These are phyloP conservation scores for Capsicum chinense DNA, from an alignment of 257 asterid genomes.

Conservation along the genomic window DNA sequence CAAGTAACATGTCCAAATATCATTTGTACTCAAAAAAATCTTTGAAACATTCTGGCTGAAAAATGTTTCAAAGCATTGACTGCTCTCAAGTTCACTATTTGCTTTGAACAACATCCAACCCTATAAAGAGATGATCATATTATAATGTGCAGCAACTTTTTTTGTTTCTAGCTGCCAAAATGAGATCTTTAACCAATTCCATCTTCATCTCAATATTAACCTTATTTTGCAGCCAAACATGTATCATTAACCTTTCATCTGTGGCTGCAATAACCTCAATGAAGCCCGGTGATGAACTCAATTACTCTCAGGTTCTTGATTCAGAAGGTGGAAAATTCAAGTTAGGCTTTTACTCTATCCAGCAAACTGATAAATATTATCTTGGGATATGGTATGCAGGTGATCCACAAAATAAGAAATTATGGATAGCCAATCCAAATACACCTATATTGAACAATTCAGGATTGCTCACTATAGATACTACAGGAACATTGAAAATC, in stretches of 20 bases:
- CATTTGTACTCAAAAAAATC: not conserved
- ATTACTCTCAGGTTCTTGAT: constrained; percentile 16
- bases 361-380: not conserved
- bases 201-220: not conserved
- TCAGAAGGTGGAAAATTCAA: not conserved
- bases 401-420: not conserved
- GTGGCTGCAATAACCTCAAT: constrained; percentile 26
- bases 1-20: not conserved
- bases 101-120: not conserved
- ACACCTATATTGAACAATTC: constrained; percentile 21
- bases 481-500: constrained; percentile 24
- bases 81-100: not conserved
- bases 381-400: constrained; percentile 26
- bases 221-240: not conserved
- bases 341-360: not conserved
- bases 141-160: not conserved
- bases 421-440: constrained; percentile 26
- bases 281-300: constrained; percentile 27
- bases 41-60: not conserved
- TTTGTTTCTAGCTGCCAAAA: not conserved
- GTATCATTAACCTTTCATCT: not conserved
- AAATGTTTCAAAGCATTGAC: constrained; percentile 4
- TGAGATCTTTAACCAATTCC: not conserved
- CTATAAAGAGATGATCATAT: not conserved
- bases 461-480: constrained; percentile 20